A percentile compares a stretch with the other conserved stretches of the same genome.
Conservation (phyloP, 345 rosid species). For the Eucalyptus marginata region DNA sequence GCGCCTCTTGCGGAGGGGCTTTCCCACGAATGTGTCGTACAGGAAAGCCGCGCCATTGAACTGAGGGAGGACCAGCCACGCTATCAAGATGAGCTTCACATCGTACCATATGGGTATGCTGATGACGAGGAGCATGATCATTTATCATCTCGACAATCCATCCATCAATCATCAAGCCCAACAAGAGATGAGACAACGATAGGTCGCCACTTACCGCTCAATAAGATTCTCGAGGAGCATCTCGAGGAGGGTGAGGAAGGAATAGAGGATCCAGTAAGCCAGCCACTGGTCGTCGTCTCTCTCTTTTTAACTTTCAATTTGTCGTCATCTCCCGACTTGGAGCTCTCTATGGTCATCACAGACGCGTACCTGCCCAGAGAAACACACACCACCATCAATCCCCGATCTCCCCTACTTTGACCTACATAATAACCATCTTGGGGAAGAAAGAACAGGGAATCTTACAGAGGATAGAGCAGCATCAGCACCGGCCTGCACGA, state of each 20-base stretch:
- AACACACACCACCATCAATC: neutral
- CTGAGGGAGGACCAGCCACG: conserved; percentile 35
- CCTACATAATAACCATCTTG: neutral
- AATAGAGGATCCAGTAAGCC: conserved; percentile 37
- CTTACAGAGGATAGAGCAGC: conserved; percentile 38
- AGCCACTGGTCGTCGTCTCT: conserved; percentile 34
- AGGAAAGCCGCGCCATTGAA: conserved; percentile 34
- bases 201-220: conserved; percentile 11
- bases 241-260: conserved; percentile 30
- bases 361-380: conserved; percentile 19
- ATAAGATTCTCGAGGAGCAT: conserved; percentile 16
- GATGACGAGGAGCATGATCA: neutral
- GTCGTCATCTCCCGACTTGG: neutral
- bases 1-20: neutral
- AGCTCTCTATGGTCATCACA: conserved; percentile 28
- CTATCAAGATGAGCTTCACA: conserved; percentile 13
- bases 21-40: conserved; percentile 16
- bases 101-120: conserved; percentile 39
- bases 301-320: too few species aligned
- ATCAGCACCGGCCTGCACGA: conserved; percentile 25
- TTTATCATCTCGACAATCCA: neutral
- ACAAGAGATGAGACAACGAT: neutral
- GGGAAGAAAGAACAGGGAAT: neutral
- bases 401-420: neutral
- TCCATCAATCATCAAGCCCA: neutral